These are phyloP conservation scores for Polysphondylium violaceum DNA, from an alignment of 78 protist genomes.

Conservation along the genomic window DNA sequence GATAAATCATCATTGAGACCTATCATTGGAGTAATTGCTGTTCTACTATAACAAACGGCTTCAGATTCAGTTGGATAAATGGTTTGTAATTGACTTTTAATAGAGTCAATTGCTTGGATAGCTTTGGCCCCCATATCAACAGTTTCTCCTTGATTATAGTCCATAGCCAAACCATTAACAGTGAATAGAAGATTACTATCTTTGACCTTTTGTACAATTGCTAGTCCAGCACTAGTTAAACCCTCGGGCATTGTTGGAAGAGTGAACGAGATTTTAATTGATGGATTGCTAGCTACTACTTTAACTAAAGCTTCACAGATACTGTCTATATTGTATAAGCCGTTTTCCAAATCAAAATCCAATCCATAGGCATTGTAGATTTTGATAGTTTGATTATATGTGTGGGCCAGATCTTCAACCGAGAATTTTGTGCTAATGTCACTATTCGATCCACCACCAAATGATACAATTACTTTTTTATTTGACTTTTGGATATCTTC, in stretches of 20 bases:
- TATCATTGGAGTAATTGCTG: constrained; percentile 22
- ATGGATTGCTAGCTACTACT: background rate
- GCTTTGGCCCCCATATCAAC: too few species aligned
- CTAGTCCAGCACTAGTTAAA: background rate
- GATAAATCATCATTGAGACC: background rate
- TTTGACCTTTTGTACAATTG: background rate
- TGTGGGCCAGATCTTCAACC: too few species aligned
- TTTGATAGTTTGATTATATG: too few species aligned
- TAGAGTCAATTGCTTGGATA: too few species aligned
- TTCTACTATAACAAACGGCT: background rate
- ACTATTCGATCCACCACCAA: too few species aligned
- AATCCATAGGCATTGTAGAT: too few species aligned
- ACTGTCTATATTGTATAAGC: background rate
- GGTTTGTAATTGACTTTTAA: too few species aligned
- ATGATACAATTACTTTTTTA: background rate
- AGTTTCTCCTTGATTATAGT: background rate
- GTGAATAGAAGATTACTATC: background rate
- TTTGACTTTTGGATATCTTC: background rate
- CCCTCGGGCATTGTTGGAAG: background rate
- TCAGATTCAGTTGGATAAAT: too few species aligned
- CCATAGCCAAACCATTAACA: background rate
- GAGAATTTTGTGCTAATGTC: too few species aligned
- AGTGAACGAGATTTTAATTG: background rate
- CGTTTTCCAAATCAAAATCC: too few species aligned
- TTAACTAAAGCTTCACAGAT: background rate